phyloP scores from a whole-genome alignment of 805 yeast genomes.

The Kurtzmaniella fragi region DNA sequence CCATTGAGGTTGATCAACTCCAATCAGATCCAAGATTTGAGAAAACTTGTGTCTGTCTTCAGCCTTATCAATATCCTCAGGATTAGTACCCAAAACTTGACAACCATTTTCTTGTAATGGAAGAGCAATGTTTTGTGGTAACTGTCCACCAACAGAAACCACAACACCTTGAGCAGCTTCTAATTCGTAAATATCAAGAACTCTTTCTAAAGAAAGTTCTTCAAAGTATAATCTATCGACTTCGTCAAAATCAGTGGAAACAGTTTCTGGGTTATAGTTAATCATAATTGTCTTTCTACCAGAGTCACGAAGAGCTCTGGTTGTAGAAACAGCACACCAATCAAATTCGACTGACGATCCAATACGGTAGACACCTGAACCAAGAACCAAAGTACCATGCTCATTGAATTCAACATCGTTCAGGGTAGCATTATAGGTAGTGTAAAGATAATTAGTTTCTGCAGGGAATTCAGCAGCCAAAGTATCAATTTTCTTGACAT shows the following conservation, averaged over 20 bases:
- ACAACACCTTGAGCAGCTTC: conserved; percentile 88
- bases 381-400: conserved; percentile 88
- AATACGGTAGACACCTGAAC: conserved; percentile 98
- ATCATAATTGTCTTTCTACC: conserved; percentile 93
- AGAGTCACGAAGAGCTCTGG: conserved; percentile 82
- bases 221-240: conserved; percentile 96
- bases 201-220: conserved; percentile 92
- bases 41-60: conserved; percentile 99
- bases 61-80: conserved; percentile 92
- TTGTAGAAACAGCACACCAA: conserved; percentile 99
- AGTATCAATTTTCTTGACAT: conserved; percentile 95
- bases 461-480: conserved; percentile 99
- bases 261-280: conserved; percentile 98
- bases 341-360: conserved; percentile 98
- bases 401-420: conserved; percentile 85
- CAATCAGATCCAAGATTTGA: conserved; percentile 84
- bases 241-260: conserved; percentile 96
- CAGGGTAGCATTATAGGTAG: conserved; percentile 88
- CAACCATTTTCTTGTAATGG: conserved; percentile 77
- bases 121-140: conserved; percentile 95
- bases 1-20: conserved; percentile 97
- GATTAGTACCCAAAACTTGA: conserved; percentile 87
- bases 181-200: conserved; percentile 92
- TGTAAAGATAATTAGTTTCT: conserved; percentile 88
- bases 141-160: conserved; percentile 96